Percentiles rank a stretch among this genome's conserved stretches.
Conservation (phyloP, 1,139 yeast genomes). For the Lodderomyces beijingensis region DNA sequence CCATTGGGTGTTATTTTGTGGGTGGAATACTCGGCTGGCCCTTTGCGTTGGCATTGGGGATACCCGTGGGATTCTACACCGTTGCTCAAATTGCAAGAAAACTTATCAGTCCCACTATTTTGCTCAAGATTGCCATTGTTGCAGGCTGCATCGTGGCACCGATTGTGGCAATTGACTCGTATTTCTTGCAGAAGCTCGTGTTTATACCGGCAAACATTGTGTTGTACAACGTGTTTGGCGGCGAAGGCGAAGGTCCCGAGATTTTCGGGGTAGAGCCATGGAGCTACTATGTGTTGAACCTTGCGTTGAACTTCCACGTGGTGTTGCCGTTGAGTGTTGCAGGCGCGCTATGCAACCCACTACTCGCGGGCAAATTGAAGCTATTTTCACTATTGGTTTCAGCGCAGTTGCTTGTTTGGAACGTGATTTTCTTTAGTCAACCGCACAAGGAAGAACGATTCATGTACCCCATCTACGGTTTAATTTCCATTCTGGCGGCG, state of each 20-base stretch:
- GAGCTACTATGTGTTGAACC: conserved; percentile 64
- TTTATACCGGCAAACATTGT: conserved; percentile 83
- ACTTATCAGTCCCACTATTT: conserved; percentile 11
- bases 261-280: conserved; percentile 90
- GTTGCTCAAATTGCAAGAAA: conserved; percentile 8
- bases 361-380: conserved; percentile 11
- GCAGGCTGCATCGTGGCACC: conserved; percentile 24
- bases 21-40: conserved; percentile 95
- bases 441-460: conserved; percentile 95
- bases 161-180: conserved; percentile 55
- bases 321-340: conserved; percentile 43
- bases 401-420: conserved; percentile 58
- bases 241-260: conserved; percentile 77
- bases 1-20: conserved; percentile 49
- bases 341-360: conserved; percentile 25
- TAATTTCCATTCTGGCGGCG: conserved; percentile 62
- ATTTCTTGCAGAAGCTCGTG: conserved; percentile 52
- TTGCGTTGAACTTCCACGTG: conserved; percentile 69
- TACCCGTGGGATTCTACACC: conserved; percentile 50
- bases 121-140: conserved; percentile 16
- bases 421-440: conserved; percentile 58
- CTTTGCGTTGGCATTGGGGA: conserved; percentile 62
- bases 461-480: conserved; percentile 77
- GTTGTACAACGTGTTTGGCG: conserved; percentile 73
- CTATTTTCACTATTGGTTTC: conserved; percentile 12